A percentile compares a stretch with the other conserved stretches of the same genome.
Conservation (phyloP, 148 eudicot species). For the Camellia japonica region DNA sequence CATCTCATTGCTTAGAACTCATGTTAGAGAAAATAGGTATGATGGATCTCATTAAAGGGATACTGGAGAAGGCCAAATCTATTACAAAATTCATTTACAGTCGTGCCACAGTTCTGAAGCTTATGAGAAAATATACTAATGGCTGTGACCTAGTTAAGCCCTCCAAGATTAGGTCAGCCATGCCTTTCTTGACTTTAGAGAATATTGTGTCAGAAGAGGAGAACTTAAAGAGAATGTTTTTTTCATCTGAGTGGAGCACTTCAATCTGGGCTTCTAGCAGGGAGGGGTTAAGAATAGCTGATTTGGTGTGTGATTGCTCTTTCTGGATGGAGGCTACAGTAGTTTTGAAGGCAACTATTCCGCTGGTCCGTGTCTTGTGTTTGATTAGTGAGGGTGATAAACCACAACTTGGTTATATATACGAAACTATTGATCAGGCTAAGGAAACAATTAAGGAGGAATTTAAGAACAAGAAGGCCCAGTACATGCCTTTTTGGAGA, state of each 20-base stretch:
- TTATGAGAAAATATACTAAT: conserved; percentile 34
- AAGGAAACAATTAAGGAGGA: conserved; percentile 61
- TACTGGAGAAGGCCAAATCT: conserved; percentile 43
- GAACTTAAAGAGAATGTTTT: conserved; percentile 37
- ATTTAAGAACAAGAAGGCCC: conserved; percentile 32
- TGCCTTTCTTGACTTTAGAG: conserved; percentile 55
- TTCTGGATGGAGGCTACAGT: conserved; percentile 45
- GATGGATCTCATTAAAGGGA: conserved; percentile 26
- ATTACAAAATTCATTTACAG: conserved; percentile 51
- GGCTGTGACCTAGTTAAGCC: conserved; percentile 40
- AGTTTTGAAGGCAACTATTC: conserved; percentile 55
- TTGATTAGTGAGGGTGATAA: conserved; percentile 32
- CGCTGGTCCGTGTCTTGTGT: conserved; percentile 46
- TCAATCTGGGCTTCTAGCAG: conserved; percentile 38
- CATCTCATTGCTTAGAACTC: conserved; percentile 51
- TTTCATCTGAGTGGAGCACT: conserved; percentile 45
- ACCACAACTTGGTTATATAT: conserved; percentile 49
- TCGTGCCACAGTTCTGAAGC: conserved; percentile 28
- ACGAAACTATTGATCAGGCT: conserved; percentile 67
- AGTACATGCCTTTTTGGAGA: conserved; percentile 43
- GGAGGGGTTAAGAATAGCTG: conserved; percentile 41
- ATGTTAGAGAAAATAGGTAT: conserved; percentile 50
- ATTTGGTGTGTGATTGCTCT: conserved; percentile 32
- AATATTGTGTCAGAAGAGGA: conserved; percentile 36
- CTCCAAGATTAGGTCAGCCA: conserved; percentile 36